Base-by-base conservation (phyloP, 163 green algal genomes). In the Scenedesmus sp. region DNA sequence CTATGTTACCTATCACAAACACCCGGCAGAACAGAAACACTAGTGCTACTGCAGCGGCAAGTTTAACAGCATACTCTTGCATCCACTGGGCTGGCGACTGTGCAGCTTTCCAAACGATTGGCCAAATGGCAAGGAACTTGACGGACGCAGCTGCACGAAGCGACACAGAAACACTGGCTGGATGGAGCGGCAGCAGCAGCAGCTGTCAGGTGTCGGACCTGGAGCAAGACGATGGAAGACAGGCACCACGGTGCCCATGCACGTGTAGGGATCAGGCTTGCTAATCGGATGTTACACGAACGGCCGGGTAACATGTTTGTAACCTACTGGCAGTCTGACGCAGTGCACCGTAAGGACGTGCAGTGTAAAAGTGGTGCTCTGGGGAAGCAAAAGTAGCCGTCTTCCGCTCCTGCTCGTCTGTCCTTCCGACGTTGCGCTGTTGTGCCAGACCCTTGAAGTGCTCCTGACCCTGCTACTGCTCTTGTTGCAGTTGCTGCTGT, bases 1-100 rank as follows among this genome's bases (percentile, higher is more conserved):
- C 87, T 16, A 91, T 10, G 37, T 91, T 87, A 0, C 81, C 87
- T 43, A n/a, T 24, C 33, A 87, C 87, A 51, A 87, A 81, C 24
- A 87, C 40, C 7, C 86, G 65, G 20, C 72, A 85, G 46, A 91
- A 72, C 22, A 91, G n/a, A 33, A 78, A 49, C 26, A 87, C 35
- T 26, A 40, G 22, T 53, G 18, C 68, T 53, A 87, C 4, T 37
- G 83, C 9, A 30, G 26, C 35, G 73, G 56, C 7, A 10, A 80
- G 51, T 49, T 80, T 79, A 4, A 85, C 13, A 1, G 43, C n/a
- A 90, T 81, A 30, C n/a, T 90, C 51, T 56, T 78, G 70, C 85
- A 89, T 89, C 24, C 22, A 76, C 65, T 18, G 65, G 26, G 65
- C 30, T 76, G 65, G 7, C 18, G 12, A 30, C 30, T 73, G 65